These are phyloP conservation scores for Grigorovia transvaalensis DNA, from an alignment of 805 yeast genomes.

Conservation along the genomic window DNA sequence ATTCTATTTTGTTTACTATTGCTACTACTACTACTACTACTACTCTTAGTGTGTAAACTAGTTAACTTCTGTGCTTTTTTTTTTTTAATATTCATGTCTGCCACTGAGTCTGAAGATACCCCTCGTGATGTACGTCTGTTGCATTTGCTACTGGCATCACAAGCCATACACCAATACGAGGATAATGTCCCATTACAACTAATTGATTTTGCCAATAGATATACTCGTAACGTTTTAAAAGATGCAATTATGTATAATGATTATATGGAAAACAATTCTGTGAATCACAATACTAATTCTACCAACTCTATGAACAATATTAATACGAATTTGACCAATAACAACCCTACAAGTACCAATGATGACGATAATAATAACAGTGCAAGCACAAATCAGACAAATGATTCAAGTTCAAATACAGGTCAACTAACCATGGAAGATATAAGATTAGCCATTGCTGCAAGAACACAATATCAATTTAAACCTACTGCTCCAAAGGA, in stretches of 20 bases:
- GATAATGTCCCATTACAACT: slow-evolving; percentile 93
- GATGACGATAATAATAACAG: slow-evolving; percentile 9
- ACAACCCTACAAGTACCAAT: background rate
- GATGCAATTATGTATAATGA: slow-evolving; percentile 88
- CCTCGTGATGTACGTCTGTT: slow-evolving; percentile 90
- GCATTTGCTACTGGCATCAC: slow-evolving; percentile 86
- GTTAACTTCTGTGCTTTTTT: no score
- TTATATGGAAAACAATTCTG: slow-evolving; percentile 41
- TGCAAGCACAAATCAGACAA: slow-evolving; percentile 8
- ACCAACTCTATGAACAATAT: background rate
- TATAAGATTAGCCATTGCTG: slow-evolving; percentile 82
- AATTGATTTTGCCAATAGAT: slow-evolving; percentile 92
- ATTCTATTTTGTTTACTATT: no score
- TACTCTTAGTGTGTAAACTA: background rate
- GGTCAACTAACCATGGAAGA: slow-evolving; percentile 75
- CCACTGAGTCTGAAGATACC: slow-evolving; percentile 10
- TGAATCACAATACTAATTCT: slow-evolving; percentile 11
- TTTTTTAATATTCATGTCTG: background rate
- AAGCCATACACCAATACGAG: slow-evolving; percentile 83
- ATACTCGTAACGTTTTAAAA: slow-evolving; percentile 74
- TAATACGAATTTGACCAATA: no score
- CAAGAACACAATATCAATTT: slow-evolving; percentile 91
- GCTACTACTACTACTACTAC: background rate
- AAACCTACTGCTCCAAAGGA: slow-evolving; percentile 91
- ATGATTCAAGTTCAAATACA: background rate